Conservation (phyloP, 495 filamentous ascomycete genomes). For the Penicillium waksmanii region DNA sequence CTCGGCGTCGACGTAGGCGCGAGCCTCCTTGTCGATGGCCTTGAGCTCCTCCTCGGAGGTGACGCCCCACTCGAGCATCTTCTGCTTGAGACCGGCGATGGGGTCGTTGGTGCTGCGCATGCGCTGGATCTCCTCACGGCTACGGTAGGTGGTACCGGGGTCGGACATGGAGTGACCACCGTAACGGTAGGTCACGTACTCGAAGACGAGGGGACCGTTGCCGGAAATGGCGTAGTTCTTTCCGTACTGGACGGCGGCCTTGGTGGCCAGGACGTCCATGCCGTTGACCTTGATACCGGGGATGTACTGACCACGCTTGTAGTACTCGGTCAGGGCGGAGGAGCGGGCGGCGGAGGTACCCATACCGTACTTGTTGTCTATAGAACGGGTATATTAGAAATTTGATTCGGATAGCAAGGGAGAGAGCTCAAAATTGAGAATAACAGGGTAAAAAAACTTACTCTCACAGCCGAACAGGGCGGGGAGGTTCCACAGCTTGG, state of each 20-base stretch:
- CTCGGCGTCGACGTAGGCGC: conserved; percentile 82
- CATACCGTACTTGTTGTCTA: conserved; percentile 99
- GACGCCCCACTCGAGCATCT: conserved; percentile 93
- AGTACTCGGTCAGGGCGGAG: conserved; percentile 97
- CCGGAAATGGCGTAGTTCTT: conserved; percentile 80
- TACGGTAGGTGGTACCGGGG: conserved; percentile 98
- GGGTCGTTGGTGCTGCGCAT: conserved; percentile 99
- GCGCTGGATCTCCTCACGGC: conserved; percentile 97
- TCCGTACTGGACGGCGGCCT: conserved; percentile 90
- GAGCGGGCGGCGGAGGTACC: conserved; percentile 94
- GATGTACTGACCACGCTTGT: conserved; percentile 99
- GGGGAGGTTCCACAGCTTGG: conserved; percentile 96
- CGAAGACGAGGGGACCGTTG: conserved; percentile 91
- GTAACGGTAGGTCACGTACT: conserved; percentile 99
- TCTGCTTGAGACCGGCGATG: conserved; percentile 96
- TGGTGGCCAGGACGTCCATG: conserved; percentile 98
- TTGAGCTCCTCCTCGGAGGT: conserved; percentile 96
- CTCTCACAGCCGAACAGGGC: conserved; percentile 97
- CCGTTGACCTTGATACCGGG: conserved; percentile 99
- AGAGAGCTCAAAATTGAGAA: no score
- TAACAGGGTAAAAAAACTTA: conserved; percentile 31
- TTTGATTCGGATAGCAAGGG: no score
- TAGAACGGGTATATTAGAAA: conserved; percentile 3
- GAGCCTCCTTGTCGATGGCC: conserved; percentile 88
- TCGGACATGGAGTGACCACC: conserved; percentile 99